Percentiles rank a stretch among this genome's conserved stretches.
These are phyloP conservation scores for Digitaria exilis DNA, from an alignment of 202 grass and related monocot species.

Conservation along the genomic window DNA sequence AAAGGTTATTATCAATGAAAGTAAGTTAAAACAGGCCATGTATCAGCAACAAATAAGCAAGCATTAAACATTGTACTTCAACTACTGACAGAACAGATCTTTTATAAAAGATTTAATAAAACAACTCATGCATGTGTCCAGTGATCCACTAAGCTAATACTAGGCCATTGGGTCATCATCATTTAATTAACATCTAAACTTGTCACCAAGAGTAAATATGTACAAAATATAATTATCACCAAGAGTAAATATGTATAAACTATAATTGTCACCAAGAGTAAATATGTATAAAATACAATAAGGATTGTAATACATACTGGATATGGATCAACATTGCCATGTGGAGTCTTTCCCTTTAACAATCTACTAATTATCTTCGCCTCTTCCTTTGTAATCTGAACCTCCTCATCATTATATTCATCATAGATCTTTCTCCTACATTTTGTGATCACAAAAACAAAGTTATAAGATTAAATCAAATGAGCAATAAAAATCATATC, in stretches of 20 bases:
- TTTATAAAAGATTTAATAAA: slow-evolving; percentile 6
- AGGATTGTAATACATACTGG: slow-evolving; percentile 55
- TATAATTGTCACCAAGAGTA: not conserved
- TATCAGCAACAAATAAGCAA: not conserved
- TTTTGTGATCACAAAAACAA: slow-evolving; percentile 29
- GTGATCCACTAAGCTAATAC: not conserved
- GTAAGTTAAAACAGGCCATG: not conserved
- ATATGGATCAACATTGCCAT: slow-evolving; percentile 84
- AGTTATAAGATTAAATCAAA: slow-evolving; percentile 26
- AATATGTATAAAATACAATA: not conserved
- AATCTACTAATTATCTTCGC: slow-evolving; percentile 82
- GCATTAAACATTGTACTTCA: not conserved
- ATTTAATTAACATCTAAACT: slow-evolving; percentile 13
- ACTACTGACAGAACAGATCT: not conserved
- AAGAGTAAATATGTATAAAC: not conserved
- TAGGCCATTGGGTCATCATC: not conserved
- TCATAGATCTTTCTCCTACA: slow-evolving; percentile 84
- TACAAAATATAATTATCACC: no score
- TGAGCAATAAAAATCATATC: slow-evolving; percentile 19
- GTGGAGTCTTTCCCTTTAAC: slow-evolving; percentile 86
- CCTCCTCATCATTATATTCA: slow-evolving; percentile 91
- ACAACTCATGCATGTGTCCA: not conserved
- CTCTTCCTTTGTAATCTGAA: slow-evolving; percentile 86
- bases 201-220: not conserved
- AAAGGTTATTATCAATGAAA: not conserved